phyloP scores from a whole-genome alignment of 495 filamentous ascomycete species.

The Chaetomium tenue region DNA sequence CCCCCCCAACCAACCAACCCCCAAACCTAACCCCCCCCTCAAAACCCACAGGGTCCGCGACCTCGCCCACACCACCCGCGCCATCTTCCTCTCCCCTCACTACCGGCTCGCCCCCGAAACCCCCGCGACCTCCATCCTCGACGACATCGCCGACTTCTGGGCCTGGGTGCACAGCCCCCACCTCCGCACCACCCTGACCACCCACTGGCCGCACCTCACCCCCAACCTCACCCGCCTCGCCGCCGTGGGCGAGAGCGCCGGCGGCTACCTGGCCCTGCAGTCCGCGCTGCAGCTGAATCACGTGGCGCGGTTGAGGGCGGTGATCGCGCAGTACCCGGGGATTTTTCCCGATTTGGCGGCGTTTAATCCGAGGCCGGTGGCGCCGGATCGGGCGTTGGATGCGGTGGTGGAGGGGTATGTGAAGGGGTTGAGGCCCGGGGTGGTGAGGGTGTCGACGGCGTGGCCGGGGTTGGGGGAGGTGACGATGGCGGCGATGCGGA shows the following conservation, averaged over 20 bases:
- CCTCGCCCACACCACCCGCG: constrained; percentile 17
- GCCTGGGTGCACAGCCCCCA: constrained; percentile 40
- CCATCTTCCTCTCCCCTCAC: constrained; percentile 32
- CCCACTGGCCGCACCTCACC: background rate
- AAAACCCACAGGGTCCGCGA: constrained; percentile 19
- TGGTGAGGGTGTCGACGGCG: constrained; percentile 11
- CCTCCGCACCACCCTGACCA: background rate
- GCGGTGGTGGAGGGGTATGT: constrained; percentile 18
- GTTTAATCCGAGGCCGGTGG: background rate
- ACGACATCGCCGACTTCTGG: constrained; percentile 54
- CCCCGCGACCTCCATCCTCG: constrained; percentile 47
- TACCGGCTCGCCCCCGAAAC: constrained; percentile 55
- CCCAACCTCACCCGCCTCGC: constrained; percentile 20
- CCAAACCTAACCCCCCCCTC: background rate
- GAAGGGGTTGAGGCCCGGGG: background rate
- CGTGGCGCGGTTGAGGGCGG: constrained; percentile 17
- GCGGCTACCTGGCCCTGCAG: constrained; percentile 42
- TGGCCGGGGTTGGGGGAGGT: constrained; percentile 13
- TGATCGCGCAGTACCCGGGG: constrained; percentile 23
- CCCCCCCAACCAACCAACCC: background rate
- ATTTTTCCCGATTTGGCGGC: constrained; percentile 21
- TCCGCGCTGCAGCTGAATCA: constrained; percentile 29
- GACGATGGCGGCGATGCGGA: constrained; percentile 7
- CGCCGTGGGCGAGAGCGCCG: constrained; percentile 37
- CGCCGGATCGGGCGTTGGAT: background rate